Conservation (phyloP, 371 early-diverging fungal genomes). For the Mortierella sp. region DNA sequence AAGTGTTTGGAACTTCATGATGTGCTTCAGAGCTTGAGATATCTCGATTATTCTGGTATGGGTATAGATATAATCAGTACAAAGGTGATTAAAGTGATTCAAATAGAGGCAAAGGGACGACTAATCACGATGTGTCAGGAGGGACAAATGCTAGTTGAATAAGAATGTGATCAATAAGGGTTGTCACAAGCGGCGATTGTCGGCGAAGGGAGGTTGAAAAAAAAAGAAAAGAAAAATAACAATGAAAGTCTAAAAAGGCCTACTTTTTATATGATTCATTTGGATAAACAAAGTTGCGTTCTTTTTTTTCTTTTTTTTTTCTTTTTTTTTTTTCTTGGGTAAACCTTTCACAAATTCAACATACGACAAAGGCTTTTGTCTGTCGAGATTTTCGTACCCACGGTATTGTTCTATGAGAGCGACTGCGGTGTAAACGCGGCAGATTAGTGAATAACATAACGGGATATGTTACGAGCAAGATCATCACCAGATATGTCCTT, state of each 20-base stretch:
- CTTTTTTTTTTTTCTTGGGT: background rate
- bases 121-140: background rate
- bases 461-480: too few species aligned
- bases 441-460: too few species aligned
- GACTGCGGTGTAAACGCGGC: background rate
- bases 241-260: background rate
- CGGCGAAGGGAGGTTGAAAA: slow-evolving; percentile 4
- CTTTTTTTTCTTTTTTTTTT: background rate
- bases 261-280: slow-evolving; percentile 8
- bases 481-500: background rate
- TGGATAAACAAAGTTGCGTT: background rate
- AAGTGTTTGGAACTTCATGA: slow-evolving; percentile 21
- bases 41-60: background rate
- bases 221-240: background rate
- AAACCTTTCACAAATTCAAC: background rate
- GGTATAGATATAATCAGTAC: background rate
- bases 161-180: background rate
- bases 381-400: background rate
- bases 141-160: background rate
- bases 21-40: background rate
- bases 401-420: background rate
- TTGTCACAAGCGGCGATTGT: slow-evolving; percentile 1
- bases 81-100: too few species aligned
- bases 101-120: background rate
- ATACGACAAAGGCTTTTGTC: background rate